Conservation (phyloP, 768 basidiomycete species). For the Mycena belliarum region DNA sequence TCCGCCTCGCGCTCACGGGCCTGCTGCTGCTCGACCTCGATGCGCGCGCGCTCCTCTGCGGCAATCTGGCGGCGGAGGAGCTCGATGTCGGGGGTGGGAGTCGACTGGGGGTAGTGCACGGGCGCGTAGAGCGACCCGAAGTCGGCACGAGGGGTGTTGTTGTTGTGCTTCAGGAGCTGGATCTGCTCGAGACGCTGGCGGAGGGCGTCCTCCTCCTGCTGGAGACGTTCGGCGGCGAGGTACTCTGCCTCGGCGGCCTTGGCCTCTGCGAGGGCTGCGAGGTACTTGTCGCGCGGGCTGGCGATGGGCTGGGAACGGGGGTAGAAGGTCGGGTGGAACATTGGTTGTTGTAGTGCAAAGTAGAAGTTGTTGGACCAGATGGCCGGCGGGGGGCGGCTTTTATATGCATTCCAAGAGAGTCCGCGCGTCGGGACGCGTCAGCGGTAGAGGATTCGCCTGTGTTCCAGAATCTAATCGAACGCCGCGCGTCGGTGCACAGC, state of each 20-base stretch:
- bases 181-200: conserved; percentile 28
- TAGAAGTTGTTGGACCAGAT: not conserved
- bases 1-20: conserved; percentile 17
- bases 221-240: conserved; percentile 33
- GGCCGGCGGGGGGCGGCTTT: conserved; percentile 2
- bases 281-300: conserved; percentile 35
- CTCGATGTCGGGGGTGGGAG: conserved; percentile 9
- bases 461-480: not conserved
- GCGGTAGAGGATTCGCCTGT: not conserved
- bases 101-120: not conserved
- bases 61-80: conserved; percentile 15
- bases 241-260: conserved; percentile 40
- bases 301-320: conserved; percentile 13
- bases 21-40: conserved; percentile 19
- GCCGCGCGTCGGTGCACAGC: not conserved
- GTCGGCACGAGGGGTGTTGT: not conserved
- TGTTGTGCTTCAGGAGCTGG: conserved; percentile 19
- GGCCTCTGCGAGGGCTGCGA: conserved; percentile 37
- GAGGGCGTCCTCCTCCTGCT: conserved; percentile 34
- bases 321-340: conserved; percentile 19
- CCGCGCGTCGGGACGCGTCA: conserved; percentile 26
- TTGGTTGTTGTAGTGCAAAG: conserved; percentile 6
- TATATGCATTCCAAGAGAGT: conserved; percentile 21
- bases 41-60: conserved; percentile 13
- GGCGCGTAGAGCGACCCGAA: conserved; percentile 1